These are phyloP conservation scores for Fusarium piperis DNA, from an alignment of 2,329 filamentous ascomycete genomes.

Conservation along the genomic window DNA sequence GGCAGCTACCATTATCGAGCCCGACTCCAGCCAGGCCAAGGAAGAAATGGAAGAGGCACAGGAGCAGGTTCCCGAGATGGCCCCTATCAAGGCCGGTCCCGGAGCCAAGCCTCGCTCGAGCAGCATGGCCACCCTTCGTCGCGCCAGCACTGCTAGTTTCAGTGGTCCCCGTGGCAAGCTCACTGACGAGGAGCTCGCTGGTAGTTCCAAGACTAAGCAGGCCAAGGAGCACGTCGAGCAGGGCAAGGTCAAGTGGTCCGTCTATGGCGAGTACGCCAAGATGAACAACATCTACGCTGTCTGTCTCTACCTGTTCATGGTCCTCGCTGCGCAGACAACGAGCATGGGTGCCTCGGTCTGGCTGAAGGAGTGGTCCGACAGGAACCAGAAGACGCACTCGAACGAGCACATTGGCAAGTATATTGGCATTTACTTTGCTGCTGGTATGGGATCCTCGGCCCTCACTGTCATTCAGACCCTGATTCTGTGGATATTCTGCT, in stretches of 20 bases:
- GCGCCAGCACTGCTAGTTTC: slow-evolving; percentile 93
- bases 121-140: slow-evolving; percentile 83
- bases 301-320: slow-evolving; percentile 77
- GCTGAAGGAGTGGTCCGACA: slow-evolving; percentile 92
- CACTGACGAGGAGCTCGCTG: slow-evolving; percentile 81
- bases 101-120: slow-evolving; percentile 67
- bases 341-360: slow-evolving; percentile 88
- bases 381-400: slow-evolving; percentile 71
- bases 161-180: slow-evolving; percentile 85
- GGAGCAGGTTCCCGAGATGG: slow-evolving; percentile 78
- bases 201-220: slow-evolving; percentile 80
- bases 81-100: slow-evolving; percentile 72
- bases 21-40: slow-evolving; percentile 63
- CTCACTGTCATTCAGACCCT: slow-evolving; percentile 92
- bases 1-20: slow-evolving; percentile 66
- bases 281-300: slow-evolving; percentile 92
- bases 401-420: slow-evolving; percentile 88
- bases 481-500: slow-evolving; percentile 99
- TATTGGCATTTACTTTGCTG: slow-evolving; percentile 93
- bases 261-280: slow-evolving; percentile 94
- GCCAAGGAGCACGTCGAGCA: slow-evolving; percentile 90
- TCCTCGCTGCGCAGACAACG: slow-evolving; percentile 82
- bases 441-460: slow-evolving; percentile 86
- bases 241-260: slow-evolving; percentile 95
- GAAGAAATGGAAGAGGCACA: slow-evolving; percentile 80